phyloP scores from a whole-genome alignment of 148 eudicot species.

The Chenopodium formosanum region DNA sequence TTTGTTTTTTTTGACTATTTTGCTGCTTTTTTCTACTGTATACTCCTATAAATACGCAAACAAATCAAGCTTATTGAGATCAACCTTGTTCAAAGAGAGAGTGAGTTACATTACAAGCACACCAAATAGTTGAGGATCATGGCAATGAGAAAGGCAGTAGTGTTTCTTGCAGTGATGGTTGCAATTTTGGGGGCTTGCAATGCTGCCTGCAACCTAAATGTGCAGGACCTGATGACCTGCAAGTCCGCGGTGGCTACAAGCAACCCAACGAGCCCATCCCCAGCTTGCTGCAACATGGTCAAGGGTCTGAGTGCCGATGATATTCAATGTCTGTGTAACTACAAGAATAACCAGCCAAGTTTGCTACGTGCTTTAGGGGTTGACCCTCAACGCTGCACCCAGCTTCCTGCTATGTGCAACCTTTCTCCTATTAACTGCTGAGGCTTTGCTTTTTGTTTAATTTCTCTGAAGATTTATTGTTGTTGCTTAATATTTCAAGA shows the following conservation, averaged over 20 bases:
- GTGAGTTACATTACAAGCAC: neutral
- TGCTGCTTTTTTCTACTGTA: neutral
- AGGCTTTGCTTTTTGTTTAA: neutral
- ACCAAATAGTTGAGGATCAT: neutral
- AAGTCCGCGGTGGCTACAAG: conserved; percentile 36
- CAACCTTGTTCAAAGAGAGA: neutral
- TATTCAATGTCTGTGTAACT: conserved; percentile 53
- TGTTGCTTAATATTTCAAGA: neutral
- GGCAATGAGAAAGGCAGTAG: conserved; percentile 18
- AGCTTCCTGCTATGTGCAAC: conserved; percentile 51
- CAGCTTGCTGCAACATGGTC: conserved; percentile 42
- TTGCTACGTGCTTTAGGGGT: conserved; percentile 43
- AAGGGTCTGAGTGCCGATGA: conserved; percentile 31
- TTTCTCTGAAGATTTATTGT: too few species aligned
- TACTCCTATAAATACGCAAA: conserved; percentile 7
- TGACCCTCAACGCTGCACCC: conserved; percentile 47
- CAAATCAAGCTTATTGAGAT: neutral
- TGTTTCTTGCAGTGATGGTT: conserved; percentile 30
- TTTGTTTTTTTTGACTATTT: neutral
- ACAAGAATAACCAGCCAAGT: conserved; percentile 33
- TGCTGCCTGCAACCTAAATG: conserved; percentile 48
- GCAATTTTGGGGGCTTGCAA: conserved; percentile 23
- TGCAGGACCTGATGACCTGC: conserved; percentile 35
- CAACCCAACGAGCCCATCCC: conserved; percentile 37
- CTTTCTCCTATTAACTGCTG: neutral